Percentiles rank a stretch among this genome's conserved stretches.
phyloP scores from a whole-genome alignment of 2,329 filamentous ascomycete species.

The Harringtonia aguacate region DNA sequence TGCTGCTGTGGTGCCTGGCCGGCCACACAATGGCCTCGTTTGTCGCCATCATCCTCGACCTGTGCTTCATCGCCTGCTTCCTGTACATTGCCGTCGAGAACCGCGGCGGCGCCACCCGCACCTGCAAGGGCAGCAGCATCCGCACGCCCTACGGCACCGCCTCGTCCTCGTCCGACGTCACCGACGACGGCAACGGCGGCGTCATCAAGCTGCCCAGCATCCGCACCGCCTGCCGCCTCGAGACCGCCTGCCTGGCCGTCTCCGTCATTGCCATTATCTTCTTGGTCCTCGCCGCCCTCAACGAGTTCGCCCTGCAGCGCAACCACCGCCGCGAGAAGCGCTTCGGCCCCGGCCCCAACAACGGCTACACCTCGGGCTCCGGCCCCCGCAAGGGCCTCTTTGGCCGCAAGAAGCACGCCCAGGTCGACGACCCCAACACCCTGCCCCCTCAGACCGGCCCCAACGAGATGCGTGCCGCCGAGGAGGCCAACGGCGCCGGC shows the following conservation, averaged over 20 bases:
- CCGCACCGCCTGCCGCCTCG: constrained; percentile 54
- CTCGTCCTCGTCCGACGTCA: constrained; percentile 34
- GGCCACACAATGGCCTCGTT: constrained; percentile 63
- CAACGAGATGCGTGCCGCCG: constrained; percentile 6
- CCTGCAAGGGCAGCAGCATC: constrained; percentile 48
- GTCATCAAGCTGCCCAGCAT: constrained; percentile 38
- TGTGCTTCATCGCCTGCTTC: constrained; percentile 66
- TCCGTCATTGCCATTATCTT: constrained; percentile 58
- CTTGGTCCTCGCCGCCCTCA: constrained; percentile 15
- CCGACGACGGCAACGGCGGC: constrained; percentile 34
- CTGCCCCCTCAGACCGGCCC: constrained; percentile 21
- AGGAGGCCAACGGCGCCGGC: constrained; percentile 1
- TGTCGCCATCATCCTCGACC: constrained; percentile 63
- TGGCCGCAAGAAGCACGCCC: constrained; percentile 14
- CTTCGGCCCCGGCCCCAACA: constrained; percentile 28
- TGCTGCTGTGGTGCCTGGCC: constrained; percentile 71
- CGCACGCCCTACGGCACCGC: constrained; percentile 61
- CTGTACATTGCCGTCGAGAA: constrained; percentile 73
- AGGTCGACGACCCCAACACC: constrained; percentile 17
- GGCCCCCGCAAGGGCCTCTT: constrained; percentile 20
- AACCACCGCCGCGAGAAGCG: constrained; percentile 25
- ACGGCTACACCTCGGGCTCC: constrained; percentile 28
- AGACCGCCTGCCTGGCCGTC: constrained; percentile 68
- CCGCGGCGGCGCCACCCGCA: constrained; percentile 50
- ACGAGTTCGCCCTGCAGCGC: constrained; percentile 18